phyloP scores from a whole-genome alignment of 2,329 filamentous ascomycete genomes.

The Trichoderma pleuroti region DNA sequence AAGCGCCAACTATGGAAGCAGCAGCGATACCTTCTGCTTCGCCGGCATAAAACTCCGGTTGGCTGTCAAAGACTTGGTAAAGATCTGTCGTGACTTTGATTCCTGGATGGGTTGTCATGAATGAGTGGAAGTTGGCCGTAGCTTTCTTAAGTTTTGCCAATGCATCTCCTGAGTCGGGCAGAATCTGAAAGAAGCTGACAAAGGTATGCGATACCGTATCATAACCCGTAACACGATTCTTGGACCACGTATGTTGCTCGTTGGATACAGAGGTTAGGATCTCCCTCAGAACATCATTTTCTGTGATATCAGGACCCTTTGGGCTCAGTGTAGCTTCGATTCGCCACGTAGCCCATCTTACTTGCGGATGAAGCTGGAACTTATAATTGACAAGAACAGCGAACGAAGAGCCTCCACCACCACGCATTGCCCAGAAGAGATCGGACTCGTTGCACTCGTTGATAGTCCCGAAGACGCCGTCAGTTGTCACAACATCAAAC shows the following conservation, averaged over 20 bases:
- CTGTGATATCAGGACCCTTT: neutral
- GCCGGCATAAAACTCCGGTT: neutral
- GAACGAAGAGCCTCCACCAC: neutral
- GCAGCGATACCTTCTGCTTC: neutral
- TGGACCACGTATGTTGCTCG: neutral
- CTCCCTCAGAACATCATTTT: neutral
- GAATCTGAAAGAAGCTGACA: neutral
- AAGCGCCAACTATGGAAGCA: neutral
- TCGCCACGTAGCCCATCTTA: neutral
- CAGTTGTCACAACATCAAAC: neutral
- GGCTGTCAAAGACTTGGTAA: neutral
- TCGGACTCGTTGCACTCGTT: neutral
- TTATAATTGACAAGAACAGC: neutral
- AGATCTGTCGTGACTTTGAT: neutral
- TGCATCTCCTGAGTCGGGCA: neutral
- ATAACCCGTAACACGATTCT: neutral
- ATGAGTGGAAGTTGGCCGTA: neutral
- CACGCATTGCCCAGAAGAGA: neutral
- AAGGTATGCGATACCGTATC: neutral
- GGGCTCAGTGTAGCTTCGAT: neutral
- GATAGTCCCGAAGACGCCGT: neutral
- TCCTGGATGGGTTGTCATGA: neutral
- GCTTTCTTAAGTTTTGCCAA: neutral
- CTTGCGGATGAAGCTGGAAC: neutral
- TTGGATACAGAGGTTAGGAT: neutral